Percentiles rank a stretch among this genome's conserved stretches.
These are phyloP conservation scores for Calocera cornea DNA, from an alignment of 768 basidiomycete species.

Conservation along the genomic window DNA sequence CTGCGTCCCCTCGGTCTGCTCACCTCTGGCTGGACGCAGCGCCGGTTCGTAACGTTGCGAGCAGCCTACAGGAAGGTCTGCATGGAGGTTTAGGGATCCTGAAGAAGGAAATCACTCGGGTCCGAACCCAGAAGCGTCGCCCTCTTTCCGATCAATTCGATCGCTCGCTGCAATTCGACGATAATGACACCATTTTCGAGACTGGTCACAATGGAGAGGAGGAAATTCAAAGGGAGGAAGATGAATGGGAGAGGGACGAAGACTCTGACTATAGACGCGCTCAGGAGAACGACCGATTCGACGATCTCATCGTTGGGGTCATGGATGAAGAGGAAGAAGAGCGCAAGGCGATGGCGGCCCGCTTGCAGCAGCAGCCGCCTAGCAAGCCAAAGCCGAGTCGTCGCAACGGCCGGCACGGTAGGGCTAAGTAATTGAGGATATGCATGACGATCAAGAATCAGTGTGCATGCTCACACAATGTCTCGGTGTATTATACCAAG, in stretches of 20 bases:
- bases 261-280: conserved; percentile 21
- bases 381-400: neutral
- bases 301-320: conserved; percentile 23
- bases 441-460: neutral
- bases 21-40: conserved; percentile 14
- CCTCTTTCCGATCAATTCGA: neutral
- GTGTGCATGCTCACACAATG: neutral
- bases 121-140: conserved; percentile 14
- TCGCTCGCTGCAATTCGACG: conserved; percentile 18
- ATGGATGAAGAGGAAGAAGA: conserved; percentile 25
- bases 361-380: neutral
- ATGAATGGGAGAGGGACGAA: conserved; percentile 17
- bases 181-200: conserved; percentile 18
- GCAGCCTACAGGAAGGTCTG: conserved; percentile 12
- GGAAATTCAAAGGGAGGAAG: conserved; percentile 15
- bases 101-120: conserved; percentile 17
- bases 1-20: conserved; percentile 21
- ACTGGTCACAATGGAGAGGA: conserved; percentile 8
- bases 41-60: conserved; percentile 13
- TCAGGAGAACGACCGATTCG: conserved; percentile 24
- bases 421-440: neutral
- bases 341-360: conserved; percentile 7
- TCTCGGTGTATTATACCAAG: neutral
- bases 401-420: neutral
- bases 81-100: conserved; percentile 19